These are phyloP conservation scores for Penicillium palitans DNA, from an alignment of 2,329 filamentous ascomycete genomes.

Conservation along the genomic window DNA sequence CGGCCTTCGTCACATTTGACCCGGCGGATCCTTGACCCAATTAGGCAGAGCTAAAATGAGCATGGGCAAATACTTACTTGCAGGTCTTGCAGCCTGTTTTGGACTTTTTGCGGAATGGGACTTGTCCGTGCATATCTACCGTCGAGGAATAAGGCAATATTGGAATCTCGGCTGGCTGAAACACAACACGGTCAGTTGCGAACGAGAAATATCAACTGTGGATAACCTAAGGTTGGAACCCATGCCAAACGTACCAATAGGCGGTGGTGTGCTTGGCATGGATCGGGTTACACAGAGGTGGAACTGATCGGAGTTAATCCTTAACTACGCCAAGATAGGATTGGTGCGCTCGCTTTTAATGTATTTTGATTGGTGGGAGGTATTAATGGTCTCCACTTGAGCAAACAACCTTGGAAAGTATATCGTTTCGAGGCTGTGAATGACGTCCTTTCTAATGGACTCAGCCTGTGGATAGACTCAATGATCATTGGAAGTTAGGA, in stretches of 20 bases:
- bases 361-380: not conserved
- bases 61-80: conserved; percentile 26
- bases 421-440: not conserved
- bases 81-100: conserved; percentile 37
- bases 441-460: not conserved
- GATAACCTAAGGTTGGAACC: no score
- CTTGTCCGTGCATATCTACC: conserved; percentile 34
- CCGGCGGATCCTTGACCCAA: conserved; percentile 24
- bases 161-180: no score
- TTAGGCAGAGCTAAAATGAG: not conserved
- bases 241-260: no score
- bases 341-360: conserved; percentile 15
- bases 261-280: no score
- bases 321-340: not conserved
- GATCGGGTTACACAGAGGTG: not conserved
- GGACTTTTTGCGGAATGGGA: conserved; percentile 10
- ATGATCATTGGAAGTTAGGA: not conserved
- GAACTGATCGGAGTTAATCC: not conserved
- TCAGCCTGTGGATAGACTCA: not conserved
- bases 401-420: not conserved
- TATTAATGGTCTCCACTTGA: not conserved
- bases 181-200: no score
- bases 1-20: conserved; percentile 43
- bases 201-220: no score
- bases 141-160: not conserved